phyloP scores from a whole-genome alignment of 2,329 filamentous ascomycete species.

The Didymella keratinophila region DNA sequence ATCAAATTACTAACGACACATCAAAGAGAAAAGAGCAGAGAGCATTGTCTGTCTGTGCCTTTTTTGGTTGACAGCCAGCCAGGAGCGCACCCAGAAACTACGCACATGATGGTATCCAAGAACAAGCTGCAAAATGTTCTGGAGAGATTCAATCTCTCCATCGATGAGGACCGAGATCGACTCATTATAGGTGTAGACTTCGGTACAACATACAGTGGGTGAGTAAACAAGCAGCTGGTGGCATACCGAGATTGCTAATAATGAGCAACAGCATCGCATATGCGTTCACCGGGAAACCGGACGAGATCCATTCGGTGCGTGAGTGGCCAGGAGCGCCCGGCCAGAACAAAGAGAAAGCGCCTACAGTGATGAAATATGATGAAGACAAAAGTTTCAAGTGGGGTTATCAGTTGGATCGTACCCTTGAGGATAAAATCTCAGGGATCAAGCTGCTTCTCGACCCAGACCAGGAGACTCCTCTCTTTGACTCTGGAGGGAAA shows the following conservation, averaged over 20 bases:
- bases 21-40: too few relatives aligned
- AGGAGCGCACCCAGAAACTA: too few relatives aligned
- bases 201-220: not conserved
- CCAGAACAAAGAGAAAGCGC: not conserved
- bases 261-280: not conserved
- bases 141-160: too few relatives aligned
- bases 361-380: not conserved
- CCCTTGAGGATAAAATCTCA: not conserved
- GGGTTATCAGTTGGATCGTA: not conserved
- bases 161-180: too few relatives aligned
- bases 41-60: too few relatives aligned
- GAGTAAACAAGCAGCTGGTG: not conserved
- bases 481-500: not conserved
- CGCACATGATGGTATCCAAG: too few relatives aligned
- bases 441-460: not conserved
- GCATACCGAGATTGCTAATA: not conserved
- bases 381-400: not conserved
- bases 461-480: not conserved
- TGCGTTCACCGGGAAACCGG: not conserved
- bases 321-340: not conserved
- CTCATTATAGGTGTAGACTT: not conserved
- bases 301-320: not conserved
- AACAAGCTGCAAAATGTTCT: too few relatives aligned
- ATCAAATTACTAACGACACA: too few relatives aligned
- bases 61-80: too few relatives aligned